phyloP scores from a whole-genome alignment of 2,329 filamentous ascomycete genomes.

The Fusarium beomiforme region DNA sequence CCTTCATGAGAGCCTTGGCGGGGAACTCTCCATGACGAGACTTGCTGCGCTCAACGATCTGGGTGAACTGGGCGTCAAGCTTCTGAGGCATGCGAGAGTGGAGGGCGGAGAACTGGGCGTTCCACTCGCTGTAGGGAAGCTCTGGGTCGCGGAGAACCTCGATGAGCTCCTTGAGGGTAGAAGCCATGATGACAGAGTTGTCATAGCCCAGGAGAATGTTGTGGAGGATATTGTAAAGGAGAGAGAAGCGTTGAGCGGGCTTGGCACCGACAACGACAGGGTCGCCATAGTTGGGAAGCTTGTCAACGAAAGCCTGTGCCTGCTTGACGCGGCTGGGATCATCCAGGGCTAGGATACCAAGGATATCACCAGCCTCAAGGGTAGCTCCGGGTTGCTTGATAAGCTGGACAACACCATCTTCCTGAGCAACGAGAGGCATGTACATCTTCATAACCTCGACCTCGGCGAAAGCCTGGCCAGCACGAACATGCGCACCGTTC shows the following conservation, averaged over 20 bases:
- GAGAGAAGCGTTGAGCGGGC: conserved; percentile 85
- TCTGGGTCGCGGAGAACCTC: conserved; percentile 89
- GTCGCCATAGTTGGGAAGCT: conserved; percentile 86
- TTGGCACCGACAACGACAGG: conserved; percentile 91
- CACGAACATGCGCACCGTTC: conserved; percentile 91
- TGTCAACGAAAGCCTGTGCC: conserved; percentile 90
- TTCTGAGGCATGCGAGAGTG: conserved; percentile 97
- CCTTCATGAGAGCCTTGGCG: conserved; percentile 85
- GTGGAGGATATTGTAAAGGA: conserved; percentile 79
- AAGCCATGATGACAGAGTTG: conserved; percentile 95
- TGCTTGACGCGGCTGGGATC: conserved; percentile 97
- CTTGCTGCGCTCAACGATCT: conserved; percentile 86
- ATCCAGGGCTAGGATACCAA: conserved; percentile 95
- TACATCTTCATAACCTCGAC: conserved; percentile 99
- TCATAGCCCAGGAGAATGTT: conserved; percentile 95
- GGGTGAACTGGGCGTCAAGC: conserved; percentile 82
- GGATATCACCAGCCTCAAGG: conserved; percentile 95
- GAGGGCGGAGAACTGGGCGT: conserved; percentile 93
- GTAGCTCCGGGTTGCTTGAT: conserved; percentile 99
- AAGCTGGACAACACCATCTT: conserved; percentile 95
- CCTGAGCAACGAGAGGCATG: conserved; percentile 95
- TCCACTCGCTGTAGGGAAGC: conserved; percentile 96
- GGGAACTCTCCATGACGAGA: conserved; percentile 87
- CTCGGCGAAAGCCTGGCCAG: conserved; percentile 93
- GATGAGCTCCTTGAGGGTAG: conserved; percentile 88